These are phyloP conservation scores for Huiozyma sinensis DNA, from an alignment of 805 yeast species.

Conservation along the genomic window DNA sequence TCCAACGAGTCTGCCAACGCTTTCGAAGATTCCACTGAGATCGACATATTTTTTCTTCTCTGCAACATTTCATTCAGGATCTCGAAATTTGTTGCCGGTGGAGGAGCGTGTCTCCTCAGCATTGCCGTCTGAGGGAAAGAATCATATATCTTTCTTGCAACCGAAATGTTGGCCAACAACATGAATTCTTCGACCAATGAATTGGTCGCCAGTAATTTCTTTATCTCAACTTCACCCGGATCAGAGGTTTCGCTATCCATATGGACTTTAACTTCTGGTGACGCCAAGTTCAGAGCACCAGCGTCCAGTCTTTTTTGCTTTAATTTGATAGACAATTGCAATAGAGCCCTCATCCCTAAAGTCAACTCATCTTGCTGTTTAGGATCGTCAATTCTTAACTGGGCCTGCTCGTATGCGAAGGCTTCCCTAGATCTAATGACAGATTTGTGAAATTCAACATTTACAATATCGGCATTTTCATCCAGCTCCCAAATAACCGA, in stretches of 20 bases:
- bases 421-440: conserved; percentile 88
- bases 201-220: conserved; percentile 78
- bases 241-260: conserved; percentile 96
- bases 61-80: conserved; percentile 78
- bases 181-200: conserved; percentile 96
- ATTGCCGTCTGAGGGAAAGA: conserved; percentile 96
- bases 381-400: conserved; percentile 74
- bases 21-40: conserved; percentile 76
- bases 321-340: conserved; percentile 69
- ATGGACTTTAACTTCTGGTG: conserved; percentile 96
- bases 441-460: conserved; percentile 72
- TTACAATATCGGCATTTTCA: conserved; percentile 71
- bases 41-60: conserved; percentile 61
- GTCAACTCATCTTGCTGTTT: conserved; percentile 75
- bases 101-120: conserved; percentile 97
- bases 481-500: conserved; percentile 95
- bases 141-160: conserved; percentile 84
- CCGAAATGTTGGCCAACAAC: conserved; percentile 94
- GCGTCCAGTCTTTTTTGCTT: conserved; percentile 81
- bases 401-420: conserved; percentile 90
- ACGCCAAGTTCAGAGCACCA: conserved; percentile 93
- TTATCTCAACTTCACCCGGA: conserved; percentile 90
- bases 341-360: conserved; percentile 73
- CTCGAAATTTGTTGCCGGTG: conserved; percentile 91
- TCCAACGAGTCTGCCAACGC: conserved; percentile 91